Evolutionary conservation across 176 grass and related monocot species (phyloP).

Genomic region (Aegilops bicornis): DNA sequence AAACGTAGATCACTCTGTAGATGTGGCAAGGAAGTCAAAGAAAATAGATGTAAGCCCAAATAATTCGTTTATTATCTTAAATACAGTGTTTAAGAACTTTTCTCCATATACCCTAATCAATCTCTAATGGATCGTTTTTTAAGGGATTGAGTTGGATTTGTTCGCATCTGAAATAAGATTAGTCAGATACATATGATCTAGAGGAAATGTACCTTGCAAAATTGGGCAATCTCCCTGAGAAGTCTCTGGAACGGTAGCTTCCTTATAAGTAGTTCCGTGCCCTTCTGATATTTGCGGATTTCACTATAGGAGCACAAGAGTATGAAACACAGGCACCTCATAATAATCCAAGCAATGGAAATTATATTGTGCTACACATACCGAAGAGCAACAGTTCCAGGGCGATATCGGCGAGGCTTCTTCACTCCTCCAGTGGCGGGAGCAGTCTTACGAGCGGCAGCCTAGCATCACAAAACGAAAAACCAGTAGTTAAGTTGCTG

Average conservation of each 20-base stretch:
- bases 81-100: not conserved
- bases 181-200: not conserved
- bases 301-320: not conserved
- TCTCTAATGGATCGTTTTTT: not conserved
- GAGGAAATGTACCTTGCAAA: slow-evolving; percentile 2
- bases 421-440: not conserved
- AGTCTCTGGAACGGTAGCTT: slow-evolving; percentile 12
- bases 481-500: not conserved
- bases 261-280: not conserved
- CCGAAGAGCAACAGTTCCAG: slow-evolving; percentile 21
- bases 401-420: not conserved
- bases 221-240: slow-evolving; percentile 37
- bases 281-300: slow-evolving; percentile 12
- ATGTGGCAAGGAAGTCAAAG: not conserved
- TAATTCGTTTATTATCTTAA: not conserved
- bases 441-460: slow-evolving; percentile 28
- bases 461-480: not conserved
- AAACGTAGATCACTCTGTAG: slow-evolving; percentile 29
- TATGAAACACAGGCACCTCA: not conserved
- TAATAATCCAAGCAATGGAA: too few species aligned
- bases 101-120: not conserved
- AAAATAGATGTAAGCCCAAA: not conserved
- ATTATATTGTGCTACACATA: not conserved
- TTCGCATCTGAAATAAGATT: too few species aligned
- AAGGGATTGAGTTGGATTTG: not conserved